Evolutionary conservation across 2,329 filamentous ascomycete genomes (phyloP).

Genomic region (Microascus cirrosus): DNA sequence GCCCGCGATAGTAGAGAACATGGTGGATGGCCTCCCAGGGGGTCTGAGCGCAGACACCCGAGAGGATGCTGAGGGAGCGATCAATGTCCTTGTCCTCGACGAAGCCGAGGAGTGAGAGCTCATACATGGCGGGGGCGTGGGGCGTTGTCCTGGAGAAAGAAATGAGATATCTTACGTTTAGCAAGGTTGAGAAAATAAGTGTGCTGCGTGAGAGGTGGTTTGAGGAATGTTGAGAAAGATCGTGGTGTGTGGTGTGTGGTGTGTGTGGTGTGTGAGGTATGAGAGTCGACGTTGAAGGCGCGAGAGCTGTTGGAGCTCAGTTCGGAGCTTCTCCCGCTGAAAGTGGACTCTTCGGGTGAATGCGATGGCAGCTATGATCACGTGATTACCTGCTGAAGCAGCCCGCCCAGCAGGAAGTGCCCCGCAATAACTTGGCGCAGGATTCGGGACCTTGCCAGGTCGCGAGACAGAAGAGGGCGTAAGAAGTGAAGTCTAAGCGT

Average conservation of each 20-base stretch:
- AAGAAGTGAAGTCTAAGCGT: too few species aligned
- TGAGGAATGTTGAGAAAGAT: too few species aligned
- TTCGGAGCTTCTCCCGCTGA: neutral
- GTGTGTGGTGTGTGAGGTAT: neutral
- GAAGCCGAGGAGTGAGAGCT: slow-evolving; percentile 45
- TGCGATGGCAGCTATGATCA: neutral
- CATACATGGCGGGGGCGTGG: slow-evolving; percentile 31
- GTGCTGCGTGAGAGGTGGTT: neutral
- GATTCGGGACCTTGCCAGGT: too few species aligned
- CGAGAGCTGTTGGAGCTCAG: neutral
- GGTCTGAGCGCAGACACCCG: slow-evolving; percentile 45
- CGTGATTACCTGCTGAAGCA: neutral
- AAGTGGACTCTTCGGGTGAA: neutral
- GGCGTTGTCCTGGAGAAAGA: neutral
- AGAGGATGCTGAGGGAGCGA: slow-evolving; percentile 38
- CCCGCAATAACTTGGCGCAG: too few species aligned
- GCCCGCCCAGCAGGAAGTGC: too few species aligned
- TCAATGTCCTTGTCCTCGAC: slow-evolving; percentile 38
- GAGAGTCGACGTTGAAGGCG: neutral
- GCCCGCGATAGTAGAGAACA: slow-evolving; percentile 42
- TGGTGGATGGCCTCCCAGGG: slow-evolving; percentile 37
- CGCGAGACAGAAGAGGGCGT: neutral
- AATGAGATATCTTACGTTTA: neutral
- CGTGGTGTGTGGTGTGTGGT: too few species aligned
- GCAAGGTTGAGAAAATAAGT: neutral